Conservation (phyloP, 345 rosid species). For the Cardamine occulta region DNA sequence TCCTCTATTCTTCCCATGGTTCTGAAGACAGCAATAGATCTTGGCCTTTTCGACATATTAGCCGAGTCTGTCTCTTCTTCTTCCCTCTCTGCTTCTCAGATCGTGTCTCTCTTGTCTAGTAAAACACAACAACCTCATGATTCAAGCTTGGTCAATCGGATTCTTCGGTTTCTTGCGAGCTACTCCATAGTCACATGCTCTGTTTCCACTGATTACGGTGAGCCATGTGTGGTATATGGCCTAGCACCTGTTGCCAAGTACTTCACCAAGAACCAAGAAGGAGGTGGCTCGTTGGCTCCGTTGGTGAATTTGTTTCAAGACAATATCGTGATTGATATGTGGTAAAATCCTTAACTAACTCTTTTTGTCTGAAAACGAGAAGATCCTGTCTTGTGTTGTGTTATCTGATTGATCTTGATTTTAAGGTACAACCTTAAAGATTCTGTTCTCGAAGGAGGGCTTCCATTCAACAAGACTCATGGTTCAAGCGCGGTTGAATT, state of each 20-base stretch:
- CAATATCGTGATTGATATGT: conserved; percentile 36
- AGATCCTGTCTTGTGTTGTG: background rate
- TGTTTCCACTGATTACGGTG: conserved; percentile 31
- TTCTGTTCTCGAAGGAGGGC: conserved; percentile 50
- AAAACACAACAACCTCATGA: conserved; percentile 20
- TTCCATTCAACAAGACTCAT: conserved; percentile 60
- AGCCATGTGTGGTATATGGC: conserved; percentile 27
- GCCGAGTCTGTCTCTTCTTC: conserved; percentile 14
- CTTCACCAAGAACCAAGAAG: conserved; percentile 36
- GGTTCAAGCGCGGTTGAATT: conserved; percentile 47
- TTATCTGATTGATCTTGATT: background rate
- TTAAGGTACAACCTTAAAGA: conserved; percentile 57
- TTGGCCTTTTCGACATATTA: conserved; percentile 39
- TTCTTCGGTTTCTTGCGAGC: conserved; percentile 37
- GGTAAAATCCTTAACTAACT: conserved; percentile 30
- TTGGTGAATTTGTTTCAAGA: conserved; percentile 41
- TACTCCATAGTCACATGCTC: conserved; percentile 35
- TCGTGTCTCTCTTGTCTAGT: conserved; percentile 13
- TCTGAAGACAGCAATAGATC: conserved; percentile 39
- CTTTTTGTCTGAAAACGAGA: conserved; percentile 9
- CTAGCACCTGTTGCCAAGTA: conserved; percentile 42
- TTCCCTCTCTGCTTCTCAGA: conserved; percentile 33
- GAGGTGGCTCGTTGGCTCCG: conserved; percentile 39
- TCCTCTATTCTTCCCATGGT: conserved; percentile 46
- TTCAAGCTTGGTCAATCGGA: conserved; percentile 14